Percentiles rank a stretch among this genome's conserved stretches.
phyloP scores from a whole-genome alignment of 495 filamentous ascomycete species.

The Melanomma pulvis-pyrius region DNA sequence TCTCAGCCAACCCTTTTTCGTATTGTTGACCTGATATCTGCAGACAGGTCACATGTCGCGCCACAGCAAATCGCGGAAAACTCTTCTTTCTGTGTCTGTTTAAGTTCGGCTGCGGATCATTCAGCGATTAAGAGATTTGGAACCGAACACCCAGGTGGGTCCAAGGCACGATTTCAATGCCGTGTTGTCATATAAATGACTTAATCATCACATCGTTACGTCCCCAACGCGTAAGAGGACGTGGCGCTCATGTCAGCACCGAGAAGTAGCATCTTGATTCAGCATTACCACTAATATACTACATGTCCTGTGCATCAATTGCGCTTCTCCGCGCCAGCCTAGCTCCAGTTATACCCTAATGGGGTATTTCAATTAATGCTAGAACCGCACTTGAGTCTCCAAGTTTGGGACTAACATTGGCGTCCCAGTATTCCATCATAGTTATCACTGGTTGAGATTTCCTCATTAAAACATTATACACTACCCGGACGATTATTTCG shows the following conservation, averaged over 20 bases:
- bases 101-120: no score
- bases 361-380: neutral
- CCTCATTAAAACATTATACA: neutral
- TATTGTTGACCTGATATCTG: neutral
- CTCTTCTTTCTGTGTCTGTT: no score
- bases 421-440: neutral
- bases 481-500: slow-evolving; percentile 6
- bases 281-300: neutral
- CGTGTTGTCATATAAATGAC: neutral
- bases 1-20: neutral
- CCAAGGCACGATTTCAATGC: neutral
- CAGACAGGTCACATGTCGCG: neutral
- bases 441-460: neutral
- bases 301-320: neutral
- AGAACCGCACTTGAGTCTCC: slow-evolving; percentile 7
- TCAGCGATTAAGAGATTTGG: no score
- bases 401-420: slow-evolving; percentile 7
- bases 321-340: neutral
- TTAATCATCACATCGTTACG: neutral
- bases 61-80: no score
- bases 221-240: neutral
- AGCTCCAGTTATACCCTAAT: neutral
- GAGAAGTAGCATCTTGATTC: neutral
- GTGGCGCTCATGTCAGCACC: neutral
- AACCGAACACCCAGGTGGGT: no score